A percentile compares a stretch with the other conserved stretches of the same genome.
These are phyloP conservation scores for Tulasnella sp. DNA, from an alignment of 768 basidiomycete species.

Conservation along the genomic window DNA sequence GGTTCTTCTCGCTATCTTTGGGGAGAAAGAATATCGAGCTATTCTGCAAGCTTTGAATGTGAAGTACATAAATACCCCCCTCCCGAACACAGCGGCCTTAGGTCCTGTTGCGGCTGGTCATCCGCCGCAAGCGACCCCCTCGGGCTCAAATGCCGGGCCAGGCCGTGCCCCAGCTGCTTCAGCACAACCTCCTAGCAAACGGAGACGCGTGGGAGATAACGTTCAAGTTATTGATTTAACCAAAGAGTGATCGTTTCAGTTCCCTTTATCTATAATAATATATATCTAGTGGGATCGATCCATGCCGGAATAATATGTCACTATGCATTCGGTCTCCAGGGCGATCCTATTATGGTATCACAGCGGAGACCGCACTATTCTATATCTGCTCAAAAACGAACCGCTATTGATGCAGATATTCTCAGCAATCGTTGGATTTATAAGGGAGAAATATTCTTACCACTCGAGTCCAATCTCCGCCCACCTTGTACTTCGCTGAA, in stretches of 20 bases:
- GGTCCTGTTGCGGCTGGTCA: neutral
- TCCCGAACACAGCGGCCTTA: neutral
- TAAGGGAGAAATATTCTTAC: neutral
- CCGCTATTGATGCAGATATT: neutral
- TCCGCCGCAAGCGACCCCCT: neutral
- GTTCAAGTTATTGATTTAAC: neutral
- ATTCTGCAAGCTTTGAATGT: neutral
- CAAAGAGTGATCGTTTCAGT: neutral
- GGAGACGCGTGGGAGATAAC: neutral
- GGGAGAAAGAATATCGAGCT: neutral
- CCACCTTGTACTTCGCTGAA: neutral
- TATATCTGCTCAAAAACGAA: neutral
- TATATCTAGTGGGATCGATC: neutral
- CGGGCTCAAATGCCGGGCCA: neutral
- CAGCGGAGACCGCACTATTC: neutral
- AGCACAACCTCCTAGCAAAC: neutral
- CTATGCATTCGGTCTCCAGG: too few species aligned
- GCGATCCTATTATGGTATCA: too few species aligned
- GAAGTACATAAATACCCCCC: neutral
- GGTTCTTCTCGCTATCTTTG: slow-evolving; percentile 2
- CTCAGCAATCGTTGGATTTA: neutral
- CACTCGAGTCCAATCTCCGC: neutral
- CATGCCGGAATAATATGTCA: neutral
- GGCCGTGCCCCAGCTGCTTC: neutral
- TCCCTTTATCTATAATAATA: neutral